These are phyloP conservation scores for Trichomonascaceae sp. DNA, from an alignment of 1,139 yeast species.

Conservation along the genomic window DNA sequence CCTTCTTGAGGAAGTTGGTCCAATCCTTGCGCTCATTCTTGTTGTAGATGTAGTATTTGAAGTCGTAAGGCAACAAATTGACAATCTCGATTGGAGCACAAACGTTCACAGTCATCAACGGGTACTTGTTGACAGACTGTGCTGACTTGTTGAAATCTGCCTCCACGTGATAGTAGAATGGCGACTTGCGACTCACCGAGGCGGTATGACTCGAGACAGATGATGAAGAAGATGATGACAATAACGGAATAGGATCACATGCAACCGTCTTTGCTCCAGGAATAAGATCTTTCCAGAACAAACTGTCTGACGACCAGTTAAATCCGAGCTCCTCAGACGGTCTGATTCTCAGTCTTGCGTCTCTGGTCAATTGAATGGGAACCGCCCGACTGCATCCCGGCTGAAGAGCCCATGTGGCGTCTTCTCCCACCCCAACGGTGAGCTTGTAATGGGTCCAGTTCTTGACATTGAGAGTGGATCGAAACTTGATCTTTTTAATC, in stretches of 20 bases:
- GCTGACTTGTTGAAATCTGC: slow-evolving; percentile 51
- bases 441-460: slow-evolving; percentile 62
- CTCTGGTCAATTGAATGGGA: slow-evolving; percentile 60
- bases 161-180: slow-evolving; percentile 61
- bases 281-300: slow-evolving; percentile 56
- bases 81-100: slow-evolving; percentile 83
- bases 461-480: slow-evolving; percentile 60
- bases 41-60: slow-evolving; percentile 65
- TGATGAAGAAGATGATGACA: slow-evolving; percentile 19
- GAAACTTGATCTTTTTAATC: slow-evolving; percentile 59
- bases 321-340: slow-evolving; percentile 47
- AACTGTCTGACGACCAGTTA: slow-evolving; percentile 50
- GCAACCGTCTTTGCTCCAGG: slow-evolving; percentile 40
- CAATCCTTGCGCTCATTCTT: slow-evolving; percentile 62
- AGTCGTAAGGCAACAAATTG: slow-evolving; percentile 73
- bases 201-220: slow-evolving; percentile 5
- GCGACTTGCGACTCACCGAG: slow-evolving; percentile 16
- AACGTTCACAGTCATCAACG: slow-evolving; percentile 66
- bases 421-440: slow-evolving; percentile 21
- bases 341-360: slow-evolving; percentile 41
- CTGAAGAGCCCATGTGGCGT: slow-evolving; percentile 23
- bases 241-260: slow-evolving; percentile 34
- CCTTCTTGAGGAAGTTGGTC: slow-evolving; percentile 48
- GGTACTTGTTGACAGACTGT: slow-evolving; percentile 64
- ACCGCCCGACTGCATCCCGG: slow-evolving; percentile 49